Base-by-base conservation (phyloP, 2,329 filamentous ascomycete species). In the Neocucurbitaria cava region DNA sequence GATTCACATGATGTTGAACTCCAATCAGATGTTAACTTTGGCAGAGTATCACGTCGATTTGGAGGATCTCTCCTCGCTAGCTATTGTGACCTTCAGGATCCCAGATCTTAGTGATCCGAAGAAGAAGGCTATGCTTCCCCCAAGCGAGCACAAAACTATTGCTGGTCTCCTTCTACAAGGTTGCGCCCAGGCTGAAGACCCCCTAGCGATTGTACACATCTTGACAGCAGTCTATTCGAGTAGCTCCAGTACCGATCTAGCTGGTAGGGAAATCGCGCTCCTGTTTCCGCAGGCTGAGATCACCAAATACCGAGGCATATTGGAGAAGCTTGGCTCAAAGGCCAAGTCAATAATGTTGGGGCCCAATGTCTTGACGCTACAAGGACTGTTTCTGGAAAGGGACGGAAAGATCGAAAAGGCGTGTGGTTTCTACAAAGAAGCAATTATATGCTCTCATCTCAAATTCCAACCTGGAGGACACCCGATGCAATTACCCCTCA, bases 331-430 rank as follows among this genome's bases (percentile, higher is more conserved):
- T 5, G 61, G 55, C n/a, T 33, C 52, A 23, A 52, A 60, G 13
- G 40, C 57, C 10, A 54, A 71, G 24, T 40, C 58, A 13, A 51
- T 59, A 21, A 28, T 46, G 18, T 43, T 64, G 9, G 53, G 60
- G 7, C 61, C 65, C 1, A 64, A 71, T 20, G 70, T 65, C 3
- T 64, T 73, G 45, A 70, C 67, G 7, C 45, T 76, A 13, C 58
- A 66, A 20, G 73, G 70, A 5, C 58, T 65, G n/a, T 66, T 74
- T n/a, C 42, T 69, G 1, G 70, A 73, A 47, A 49, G 52, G 35
- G 64, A 68, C 20, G 69, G 69, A 5, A 55, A 67, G 15, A 55
- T 38, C 17, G 36, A 61, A 3, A 44, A 61, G 44, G 72, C 73
- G 8, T 57, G 48, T 41, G 36, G 41, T 3, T 28, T 60, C 1